Base-by-base conservation (phyloP, 169 alveolate species). In the Plasmodium sp. region DNA sequence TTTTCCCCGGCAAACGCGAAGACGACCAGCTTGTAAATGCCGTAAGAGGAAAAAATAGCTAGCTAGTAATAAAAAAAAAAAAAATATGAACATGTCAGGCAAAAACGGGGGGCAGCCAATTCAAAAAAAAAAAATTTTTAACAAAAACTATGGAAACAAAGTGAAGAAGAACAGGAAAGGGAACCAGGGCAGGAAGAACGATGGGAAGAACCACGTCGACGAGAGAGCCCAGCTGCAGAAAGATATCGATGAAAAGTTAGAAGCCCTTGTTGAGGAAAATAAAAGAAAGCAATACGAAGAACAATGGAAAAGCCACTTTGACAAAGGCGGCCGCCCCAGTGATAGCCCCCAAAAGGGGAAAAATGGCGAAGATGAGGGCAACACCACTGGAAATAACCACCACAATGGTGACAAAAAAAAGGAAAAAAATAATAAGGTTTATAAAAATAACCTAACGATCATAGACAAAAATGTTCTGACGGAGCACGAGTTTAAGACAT, bases 381-480 rank as follows among this genome's bases (percentile, higher is more conserved):
- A 81, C 41, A 75, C 62, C n/a, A 77, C 33, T 51, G 10, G 34
- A 4, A n/a, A 27, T 33, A 36, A 62, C 36, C 22, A 5, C 62
- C 80, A 85, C 58, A 85, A 74, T 5, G n/a, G 33, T 6, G 39
- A 36, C 36, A 48, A 45, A 18, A 81, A 81, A 48, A 48, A 81
- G 12, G 85, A 86, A 34, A 86, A 75, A 54, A 22, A 31, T 33
- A 33, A 27, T 33, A 54, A 71, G 18, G 77, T 18, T 31, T 86
- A 71, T 75, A 86, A 86, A 51, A 86, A 86, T 58, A 86, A 86
- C 34, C 62, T 86, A 86, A 86, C 93, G 7, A 86, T 86, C 41
- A 86, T 86, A 77, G 93, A 86, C 31, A 86, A 86, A 75, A 74
- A 86, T 86, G 93, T 86, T 18, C 62, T 86, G 45, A 86, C 93